Evolutionary conservation across 2,329 filamentous ascomycete species (phyloP).

Genomic region (Aureobasidium melanogenum): DNA sequence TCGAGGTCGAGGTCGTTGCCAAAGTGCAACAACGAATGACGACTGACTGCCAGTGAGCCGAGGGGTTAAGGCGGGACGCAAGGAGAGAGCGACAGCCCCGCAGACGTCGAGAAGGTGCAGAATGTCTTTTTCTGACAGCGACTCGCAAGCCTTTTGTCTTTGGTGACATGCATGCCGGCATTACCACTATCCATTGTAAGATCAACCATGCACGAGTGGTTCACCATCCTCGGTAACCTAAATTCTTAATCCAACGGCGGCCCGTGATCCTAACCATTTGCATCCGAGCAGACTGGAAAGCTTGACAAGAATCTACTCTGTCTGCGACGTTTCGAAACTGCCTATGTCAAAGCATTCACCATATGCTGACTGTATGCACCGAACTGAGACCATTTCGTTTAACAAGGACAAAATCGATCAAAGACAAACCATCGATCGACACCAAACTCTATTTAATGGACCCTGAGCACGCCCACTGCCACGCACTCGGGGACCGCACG

Average conservation of each 20-base stretch:
- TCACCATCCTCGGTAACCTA: slow-evolving; percentile 4
- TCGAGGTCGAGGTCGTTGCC: not conserved
- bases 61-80: slow-evolving; percentile 3
- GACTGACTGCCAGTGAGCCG: not conserved
- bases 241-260: not conserved
- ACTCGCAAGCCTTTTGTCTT: not conserved
- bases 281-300: not conserved
- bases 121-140: not conserved
- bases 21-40: not conserved
- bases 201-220: not conserved
- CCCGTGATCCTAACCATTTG: not conserved
- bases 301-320: not conserved
- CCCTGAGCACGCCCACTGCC: not conserved
- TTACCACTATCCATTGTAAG: not conserved
- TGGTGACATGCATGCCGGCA: not conserved
- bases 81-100: not conserved
- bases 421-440: not conserved
- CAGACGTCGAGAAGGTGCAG: not conserved
- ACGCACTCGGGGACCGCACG: not conserved
- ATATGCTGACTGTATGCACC: not conserved
- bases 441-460: not conserved
- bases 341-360: not conserved
- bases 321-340: not conserved
- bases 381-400: not conserved
- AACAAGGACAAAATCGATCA: not conserved